These are phyloP conservation scores for Skeletonema grethae DNA, from an alignment of 108 stramenopile genomes.

Conservation along the genomic window DNA sequence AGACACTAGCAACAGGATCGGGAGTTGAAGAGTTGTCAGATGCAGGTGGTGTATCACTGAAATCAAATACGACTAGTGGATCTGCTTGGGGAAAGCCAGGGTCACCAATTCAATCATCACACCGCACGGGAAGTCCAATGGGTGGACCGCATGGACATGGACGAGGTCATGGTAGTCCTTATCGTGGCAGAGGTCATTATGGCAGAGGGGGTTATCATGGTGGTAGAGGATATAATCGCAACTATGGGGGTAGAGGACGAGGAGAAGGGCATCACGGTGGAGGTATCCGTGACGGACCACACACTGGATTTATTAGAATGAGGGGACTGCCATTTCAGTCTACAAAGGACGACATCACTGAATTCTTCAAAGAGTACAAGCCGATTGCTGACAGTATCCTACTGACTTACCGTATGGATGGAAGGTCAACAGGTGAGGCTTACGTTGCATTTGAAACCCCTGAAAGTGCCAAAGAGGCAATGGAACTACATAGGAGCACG, in stretches of 20 bases:
- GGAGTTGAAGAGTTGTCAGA: conserved; percentile 26
- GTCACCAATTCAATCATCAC: conserved; percentile 5
- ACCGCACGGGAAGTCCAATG: neutral
- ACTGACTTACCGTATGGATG: conserved; percentile 90
- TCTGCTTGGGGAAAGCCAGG: conserved; percentile 33
- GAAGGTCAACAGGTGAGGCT: conserved; percentile 92
- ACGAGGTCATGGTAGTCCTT: conserved; percentile 11
- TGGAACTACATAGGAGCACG: conserved; percentile 83
- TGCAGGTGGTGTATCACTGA: conserved; percentile 7
- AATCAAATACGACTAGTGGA: conserved; percentile 22
- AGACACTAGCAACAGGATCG: conserved; percentile 1
- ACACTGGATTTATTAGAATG: conserved; percentile 92
- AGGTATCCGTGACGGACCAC: conserved; percentile 86
- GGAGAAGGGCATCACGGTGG: conserved; percentile 67
- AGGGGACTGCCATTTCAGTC: conserved; percentile 92
- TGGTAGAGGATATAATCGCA: conserved; percentile 35
- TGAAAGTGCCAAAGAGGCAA: conserved; percentile 83
- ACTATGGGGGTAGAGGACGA: conserved; percentile 33
- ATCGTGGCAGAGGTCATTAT: conserved; percentile 19
- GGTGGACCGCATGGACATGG: conserved; percentile 2
- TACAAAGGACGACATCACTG: conserved; percentile 84
- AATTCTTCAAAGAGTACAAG: conserved; percentile 88
- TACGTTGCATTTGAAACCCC: conserved; percentile 85
- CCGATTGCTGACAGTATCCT: conserved; percentile 82
- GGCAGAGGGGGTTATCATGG: conserved; percentile 40